Base-by-base conservation (phyloP, 1,284 basidiomycete genomes). In the Trametes hirsuta region DNA sequence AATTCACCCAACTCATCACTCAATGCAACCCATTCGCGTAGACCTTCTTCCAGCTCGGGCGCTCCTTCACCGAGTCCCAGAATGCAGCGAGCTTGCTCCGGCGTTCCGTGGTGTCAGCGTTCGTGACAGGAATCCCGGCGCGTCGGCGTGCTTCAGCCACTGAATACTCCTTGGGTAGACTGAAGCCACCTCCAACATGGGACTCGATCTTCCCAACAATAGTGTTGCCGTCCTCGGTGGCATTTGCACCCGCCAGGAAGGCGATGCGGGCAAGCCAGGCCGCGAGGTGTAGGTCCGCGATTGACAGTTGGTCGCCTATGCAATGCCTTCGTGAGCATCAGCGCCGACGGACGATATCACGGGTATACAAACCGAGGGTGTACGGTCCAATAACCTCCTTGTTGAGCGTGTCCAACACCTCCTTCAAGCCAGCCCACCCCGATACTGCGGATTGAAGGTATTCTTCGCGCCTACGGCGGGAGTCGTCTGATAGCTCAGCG, bases 261-360 rank as follows among this genome's bases (percentile, higher is more conserved):
- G 87, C 83, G 10, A 94, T 65, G 34, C 86, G 82, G 2, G 86
- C 78, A 40, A 95, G 72, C 93, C 92, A 97, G 11, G 86, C 86
- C 3, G 85, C 86, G 25, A 94, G 77, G 69, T 95, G 92, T 53
- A 94, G 74, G 71, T 96, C 94, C 2, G 88, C 91, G 45, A 94
- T 77, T 8, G 88, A 91, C 69, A 94, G 73, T 61, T 93, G 90
- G 67, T 90, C 90, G 25, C 88, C 88, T 90, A 59, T 21, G 66
- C 25, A 60, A 62, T 61, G 58, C 21, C 35, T 3, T 25, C 37
- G 8, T 25, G 21, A 41, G 25, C 40, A 11, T 53, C 44, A 35
- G 9, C n/a, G 22, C 42, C 35, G 15, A 24, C 8, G 21, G 35
- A 48, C 22, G 35, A 35, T n/a, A 14, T 35, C 18, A 21, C 18